Base-by-base conservation (phyloP, 768 basidiomycete species). In the Calocera cornea region DNA sequence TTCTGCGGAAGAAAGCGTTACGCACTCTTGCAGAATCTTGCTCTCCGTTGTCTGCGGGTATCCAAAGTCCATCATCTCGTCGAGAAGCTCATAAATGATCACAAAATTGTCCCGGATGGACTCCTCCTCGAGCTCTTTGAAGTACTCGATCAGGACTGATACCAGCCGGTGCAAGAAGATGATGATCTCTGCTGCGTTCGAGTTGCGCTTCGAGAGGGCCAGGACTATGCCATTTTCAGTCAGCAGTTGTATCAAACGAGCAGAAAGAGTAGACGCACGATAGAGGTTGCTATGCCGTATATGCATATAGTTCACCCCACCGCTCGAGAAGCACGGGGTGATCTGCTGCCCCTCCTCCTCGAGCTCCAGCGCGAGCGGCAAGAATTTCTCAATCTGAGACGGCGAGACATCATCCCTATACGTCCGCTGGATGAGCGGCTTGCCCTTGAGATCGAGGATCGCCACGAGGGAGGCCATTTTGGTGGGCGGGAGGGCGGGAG, bases 1-100 rank as follows among this genome's bases (percentile, higher is more conserved):
- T 8, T 8, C 8, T 7, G 16, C 44, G 16, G 19, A 49, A 36
- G 38, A 38, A 27, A 14, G 65, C 38, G 19, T 29, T 41, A 80
- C 87, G 73, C 70, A 92, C 88, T 98, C 95, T 78, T 98, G 95
- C 65, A 98, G 78, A 72, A 98, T 99, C 82, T 99, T 98, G 83
- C 91, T 93, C 80, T 99, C 97, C 17, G 97, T 98, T 44, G 95
- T 99, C 77, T 98, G 97, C 0, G 97, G 95, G 75, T 89, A 97
- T 8, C 97, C 97, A 78, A 97, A 99, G 80, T 99, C 97, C 94
- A 98, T 97, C 92, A 98, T 97, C 81, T 99, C 97, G 73, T 98
- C 95, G 81, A 99, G 84, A 66, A 98, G 85, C 76, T 98, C 95
- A 77, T 97, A 99, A 64, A 99, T 97, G 75, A 99, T 97, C 41